These are phyloP conservation scores for Xanthoceras sorbifolium DNA, from an alignment of 345 rosid species.

Conservation along the genomic window DNA sequence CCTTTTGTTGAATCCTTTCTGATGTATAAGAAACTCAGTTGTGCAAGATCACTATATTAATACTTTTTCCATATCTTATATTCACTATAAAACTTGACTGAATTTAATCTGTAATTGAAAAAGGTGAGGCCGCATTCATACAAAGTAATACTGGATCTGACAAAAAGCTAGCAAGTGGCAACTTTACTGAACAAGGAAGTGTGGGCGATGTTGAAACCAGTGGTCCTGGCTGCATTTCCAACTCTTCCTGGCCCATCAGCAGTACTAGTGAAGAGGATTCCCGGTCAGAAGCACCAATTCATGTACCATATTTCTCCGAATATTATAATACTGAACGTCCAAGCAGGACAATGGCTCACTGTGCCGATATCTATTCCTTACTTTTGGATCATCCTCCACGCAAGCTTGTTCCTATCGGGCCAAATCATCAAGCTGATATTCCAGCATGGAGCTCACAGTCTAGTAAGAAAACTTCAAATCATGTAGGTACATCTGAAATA, in stretches of 20 bases:
- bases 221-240: conserved; percentile 24
- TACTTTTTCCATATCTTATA: background rate
- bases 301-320: conserved; percentile 26
- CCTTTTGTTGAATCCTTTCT: no score
- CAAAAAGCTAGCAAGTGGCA: conserved; percentile 24
- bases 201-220: conserved; percentile 22
- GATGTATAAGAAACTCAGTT: background rate
- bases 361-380: conserved; percentile 33
- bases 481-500: conserved; percentile 17
- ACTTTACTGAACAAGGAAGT: conserved; percentile 15
- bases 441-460: conserved; percentile 38
- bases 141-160: conserved; percentile 13
- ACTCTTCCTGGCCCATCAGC: conserved; percentile 31
- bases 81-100: conserved; percentile 3
- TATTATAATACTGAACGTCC: conserved; percentile 30
- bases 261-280: conserved; percentile 37
- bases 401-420: conserved; percentile 60
- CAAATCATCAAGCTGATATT: conserved; percentile 67
- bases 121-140: conserved; percentile 27
- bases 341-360: conserved; percentile 25
- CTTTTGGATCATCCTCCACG: conserved; percentile 40
- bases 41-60: background rate
- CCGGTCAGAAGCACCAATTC: conserved; percentile 26
- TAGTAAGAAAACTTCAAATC: conserved; percentile 3
- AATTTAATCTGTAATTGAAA: conserved; percentile 1